Base-by-base conservation (phyloP, 169 alveolate genomes). In the Cryptosporidium tyzzeri region DNA sequence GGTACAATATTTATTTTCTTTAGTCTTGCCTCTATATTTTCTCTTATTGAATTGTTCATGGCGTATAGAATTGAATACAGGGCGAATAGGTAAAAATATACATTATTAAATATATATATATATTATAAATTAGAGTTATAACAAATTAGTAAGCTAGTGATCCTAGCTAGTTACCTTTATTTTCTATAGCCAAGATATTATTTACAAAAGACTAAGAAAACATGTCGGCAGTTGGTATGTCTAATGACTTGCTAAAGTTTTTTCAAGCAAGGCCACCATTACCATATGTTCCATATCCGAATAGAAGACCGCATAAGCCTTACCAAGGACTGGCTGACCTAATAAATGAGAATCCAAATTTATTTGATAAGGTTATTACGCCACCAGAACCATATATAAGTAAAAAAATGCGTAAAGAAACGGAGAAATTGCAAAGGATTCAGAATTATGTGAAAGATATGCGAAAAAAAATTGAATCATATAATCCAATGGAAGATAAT, bases 231-330 rank as follows among this genome's bases (percentile, higher is more conserved):
- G 12, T 80, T 41, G 89, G 89, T 2, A 59, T 80, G 73, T 61
- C 89, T 16, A 29, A 14, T 14, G 89, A 80, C n/a, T 37, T 80
- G 51, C 50, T 80, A 10, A 62, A 65, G 51, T 80, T 44, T 53
- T 80, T 80, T 80, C 89, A 80, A 39, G 65, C 89, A 26, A 61
- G 89, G 8, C 89, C 89, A 37, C 89, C 71, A 21, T 29, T 80
- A 8, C 89, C 89, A 26, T 35, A 80, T 62, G 62, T 80, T 37
- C 89, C 89, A 18, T 45, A 80, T 48, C 61, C 48, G 7, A 80
- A 45, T 10, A 62, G 29, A 39, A 80, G 51, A 35, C 89, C 74
- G 23, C 89, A 80, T 39, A 80, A 21, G 26, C 31, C 21, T n/a
- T 80, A 80, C 41, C 41, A 44, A 39, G 89, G 89, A 8, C 44